Evolutionary conservation across 2,329 filamentous ascomycete species (phyloP).

Genomic region (Elsinoe batatas): DNA sequence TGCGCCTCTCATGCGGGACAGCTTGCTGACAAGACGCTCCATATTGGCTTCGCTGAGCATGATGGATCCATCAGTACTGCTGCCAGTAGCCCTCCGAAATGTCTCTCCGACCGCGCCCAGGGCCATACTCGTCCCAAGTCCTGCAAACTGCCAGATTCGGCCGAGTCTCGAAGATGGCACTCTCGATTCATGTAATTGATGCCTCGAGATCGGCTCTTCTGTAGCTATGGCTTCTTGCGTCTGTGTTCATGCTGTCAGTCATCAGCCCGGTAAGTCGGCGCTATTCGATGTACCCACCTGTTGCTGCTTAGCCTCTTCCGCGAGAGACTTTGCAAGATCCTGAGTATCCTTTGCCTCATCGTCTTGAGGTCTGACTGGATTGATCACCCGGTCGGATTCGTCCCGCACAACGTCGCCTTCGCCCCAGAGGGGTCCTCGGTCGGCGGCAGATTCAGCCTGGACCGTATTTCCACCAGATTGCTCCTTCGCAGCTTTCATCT

Average conservation of each 20-base stretch:
- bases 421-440: conserved; percentile 1
- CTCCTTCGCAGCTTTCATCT: conserved; percentile 24
- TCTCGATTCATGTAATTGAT: conserved; percentile 75
- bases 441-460: not conserved
- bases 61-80: conserved; percentile 58
- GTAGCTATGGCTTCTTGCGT: conserved; percentile 20
- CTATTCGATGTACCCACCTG: conserved; percentile 18
- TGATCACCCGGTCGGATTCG: conserved; percentile 1
- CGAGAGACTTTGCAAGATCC: conserved; percentile 25
- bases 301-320: conserved; percentile 38
- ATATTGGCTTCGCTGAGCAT: conserved; percentile 85
- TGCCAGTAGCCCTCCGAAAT: conserved; percentile 67
- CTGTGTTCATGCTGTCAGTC: conserved; percentile 6
- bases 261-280: not conserved
- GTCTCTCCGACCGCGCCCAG: conserved; percentile 82
- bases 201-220: conserved; percentile 22
- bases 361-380: conserved; percentile 15
- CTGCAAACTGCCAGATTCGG: conserved; percentile 88
- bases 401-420: conserved; percentile 4
- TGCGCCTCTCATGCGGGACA: conserved; percentile 92
- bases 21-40: conserved; percentile 81
- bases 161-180: conserved; percentile 83
- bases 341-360: conserved; percentile 15
- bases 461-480: not conserved
- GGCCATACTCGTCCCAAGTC: conserved; percentile 88